Percentiles rank a stretch among this genome's conserved stretches.
Conservation (phyloP, 148 eudicot species). For the Rhododendron mucronatum region DNA sequence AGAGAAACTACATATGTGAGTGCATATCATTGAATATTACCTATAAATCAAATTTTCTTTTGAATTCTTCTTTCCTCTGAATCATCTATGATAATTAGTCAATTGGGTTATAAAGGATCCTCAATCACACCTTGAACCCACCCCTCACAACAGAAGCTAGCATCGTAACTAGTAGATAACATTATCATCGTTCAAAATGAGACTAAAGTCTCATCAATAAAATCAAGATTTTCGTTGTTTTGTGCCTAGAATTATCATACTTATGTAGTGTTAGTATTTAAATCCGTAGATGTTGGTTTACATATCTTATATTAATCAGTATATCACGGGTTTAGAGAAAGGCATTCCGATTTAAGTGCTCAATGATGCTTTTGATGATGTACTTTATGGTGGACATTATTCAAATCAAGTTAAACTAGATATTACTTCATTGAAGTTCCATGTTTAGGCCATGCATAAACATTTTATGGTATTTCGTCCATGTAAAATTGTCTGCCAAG, state of each 20-base stretch:
- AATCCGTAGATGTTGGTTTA: not conserved
- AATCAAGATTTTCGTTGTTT: not conserved
- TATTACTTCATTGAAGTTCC: no score
- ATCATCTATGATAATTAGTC: no score
- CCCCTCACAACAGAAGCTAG: no score
- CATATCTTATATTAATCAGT: no score
- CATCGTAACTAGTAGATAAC: no score
- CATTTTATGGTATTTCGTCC: not conserved
- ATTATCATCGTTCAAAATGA: no score
- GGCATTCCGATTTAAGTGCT: not conserved
- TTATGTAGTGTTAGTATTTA: not conserved
- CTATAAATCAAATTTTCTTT: no score
- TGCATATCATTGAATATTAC: no score
- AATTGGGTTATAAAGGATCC: no score
- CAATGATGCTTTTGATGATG: not conserved
- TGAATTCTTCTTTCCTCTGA: no score
- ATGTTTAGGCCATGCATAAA: not conserved
- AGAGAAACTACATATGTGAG: no score
- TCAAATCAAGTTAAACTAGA: not conserved
- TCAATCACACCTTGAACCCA: no score
- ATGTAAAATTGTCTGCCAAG: not conserved
- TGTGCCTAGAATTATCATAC: not conserved
- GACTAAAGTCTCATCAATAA: not conserved
- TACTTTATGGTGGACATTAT: not conserved
- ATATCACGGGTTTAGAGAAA: not conserved